Base-by-base conservation (phyloP, 495 filamentous ascomycete genomes). In the Delitschia confertaspora region DNA sequence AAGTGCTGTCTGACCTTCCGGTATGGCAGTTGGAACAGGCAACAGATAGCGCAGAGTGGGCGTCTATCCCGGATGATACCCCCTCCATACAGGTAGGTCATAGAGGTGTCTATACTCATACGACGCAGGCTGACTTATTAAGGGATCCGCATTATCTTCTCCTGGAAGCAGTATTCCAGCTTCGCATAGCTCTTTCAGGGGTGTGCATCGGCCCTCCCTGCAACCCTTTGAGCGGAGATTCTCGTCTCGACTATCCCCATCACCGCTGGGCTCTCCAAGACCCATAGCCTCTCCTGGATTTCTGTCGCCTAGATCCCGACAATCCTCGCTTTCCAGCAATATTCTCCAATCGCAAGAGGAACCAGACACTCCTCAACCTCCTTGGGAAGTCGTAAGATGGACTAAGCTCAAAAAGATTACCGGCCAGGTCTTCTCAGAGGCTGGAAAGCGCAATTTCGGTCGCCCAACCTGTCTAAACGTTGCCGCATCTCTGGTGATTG, bases 301-400 rank as follows among this genome's bases (percentile, higher is more conserved):
- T 49, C 69, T 87, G 13, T 69, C 72, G 31, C 58, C 75, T 19
- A 81, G 89, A 51, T 89, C 85, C 17, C 79, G 91, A 33, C 79
- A 83, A 38, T 77, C 80, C 6, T 98, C 40, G 64, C 65, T 46
- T 78, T 79, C 57, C 43, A 56, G 57, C 67, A 69, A 78, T 27
- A 42, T 75, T 45, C 5, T 78, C 43, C 35, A 40, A n/a, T 40
- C 44, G 18, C 51, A 69, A 14, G 59, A 73, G 60, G 83, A 82
- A 38, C 63, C 68, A 13, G 85, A 87, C 30, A 75, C 73, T 3
- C 70, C 73, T 0, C 69, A 63, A 53, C 76, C 82, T 6, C 91
- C 89, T 16, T 99, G 91, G 91, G 91, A 96, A 60, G 86, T 95
- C 43, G 80, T 99, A 38, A 70, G 86, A 61, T 99, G 91, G 91